Evolutionary conservation across 139 green algal genomes (phyloP).

Genomic region (Gonium pectorale): DNA sequence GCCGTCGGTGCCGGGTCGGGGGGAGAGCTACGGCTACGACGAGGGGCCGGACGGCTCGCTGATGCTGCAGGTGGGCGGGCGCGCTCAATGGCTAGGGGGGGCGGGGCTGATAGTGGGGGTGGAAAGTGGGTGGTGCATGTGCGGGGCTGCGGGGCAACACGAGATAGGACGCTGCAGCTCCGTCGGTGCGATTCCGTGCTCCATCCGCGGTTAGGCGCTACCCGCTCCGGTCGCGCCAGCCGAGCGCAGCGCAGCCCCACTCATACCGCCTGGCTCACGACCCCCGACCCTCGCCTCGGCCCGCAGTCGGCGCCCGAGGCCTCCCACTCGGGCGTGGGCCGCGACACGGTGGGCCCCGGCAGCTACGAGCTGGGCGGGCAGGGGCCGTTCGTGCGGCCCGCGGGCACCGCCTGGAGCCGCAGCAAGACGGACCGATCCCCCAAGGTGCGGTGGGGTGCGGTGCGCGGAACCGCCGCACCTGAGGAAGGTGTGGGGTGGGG

Average conservation of each 20-base stretch:
- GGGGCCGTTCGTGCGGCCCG: neutral
- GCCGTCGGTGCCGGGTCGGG: conserved; percentile 21
- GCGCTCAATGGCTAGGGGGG: neutral
- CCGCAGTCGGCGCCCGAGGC: neutral
- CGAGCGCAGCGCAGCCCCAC: too few species aligned
- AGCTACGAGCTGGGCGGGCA: conserved; percentile 27
- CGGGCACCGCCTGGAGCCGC: conserved; percentile 18
- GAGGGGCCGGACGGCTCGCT: conserved; percentile 31
- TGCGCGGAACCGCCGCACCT: too few species aligned
- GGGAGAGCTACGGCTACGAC: conserved; percentile 41
- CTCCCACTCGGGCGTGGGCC: neutral
- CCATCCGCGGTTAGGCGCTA: too few species aligned
- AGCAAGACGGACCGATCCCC: neutral
- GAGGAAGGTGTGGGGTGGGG: neutral
- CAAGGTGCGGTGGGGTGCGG: conserved; percentile 6
- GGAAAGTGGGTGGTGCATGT: neutral
- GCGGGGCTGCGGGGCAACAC: neutral
- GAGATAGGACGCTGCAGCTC: too few species aligned
- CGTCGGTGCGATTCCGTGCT: too few species aligned
- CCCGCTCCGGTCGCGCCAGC: too few species aligned
- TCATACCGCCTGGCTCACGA: neutral
- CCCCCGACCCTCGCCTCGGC: neutral
- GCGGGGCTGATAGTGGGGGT: neutral
- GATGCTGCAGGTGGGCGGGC: conserved; percentile 30
- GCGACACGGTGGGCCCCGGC: conserved; percentile 27